A percentile compares a stretch with the other conserved stretches of the same genome.
phyloP scores from a whole-genome alignment of 2,329 filamentous ascomycete genomes.

The Aureobasidium sp. region DNA sequence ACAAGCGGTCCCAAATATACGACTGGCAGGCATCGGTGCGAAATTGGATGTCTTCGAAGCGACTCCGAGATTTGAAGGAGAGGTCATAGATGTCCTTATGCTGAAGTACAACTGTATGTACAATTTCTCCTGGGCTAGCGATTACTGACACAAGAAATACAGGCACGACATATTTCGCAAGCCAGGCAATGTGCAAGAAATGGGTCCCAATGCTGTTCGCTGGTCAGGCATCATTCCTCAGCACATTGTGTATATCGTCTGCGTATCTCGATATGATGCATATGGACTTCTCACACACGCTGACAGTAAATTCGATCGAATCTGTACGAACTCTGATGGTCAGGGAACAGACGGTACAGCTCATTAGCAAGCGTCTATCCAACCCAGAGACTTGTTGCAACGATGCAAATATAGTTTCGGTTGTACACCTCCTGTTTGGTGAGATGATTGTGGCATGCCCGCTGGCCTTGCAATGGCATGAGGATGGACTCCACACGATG shows the following conservation, averaged over 20 bases:
- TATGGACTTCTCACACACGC: conserved; percentile 12
- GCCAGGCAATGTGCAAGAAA: conserved; percentile 20
- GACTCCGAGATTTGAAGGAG: conserved; percentile 4
- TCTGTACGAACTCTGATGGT: conserved; percentile 14
- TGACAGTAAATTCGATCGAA: neutral
- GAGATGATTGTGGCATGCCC: conserved; percentile 27
- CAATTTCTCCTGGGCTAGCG: neutral
- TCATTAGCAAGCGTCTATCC: conserved; percentile 25
- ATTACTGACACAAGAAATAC: neutral
- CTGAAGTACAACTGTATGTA: conserved; percentile 26
- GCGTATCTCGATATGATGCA: conserved; percentile 29
- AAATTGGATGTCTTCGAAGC: conserved; percentile 5
- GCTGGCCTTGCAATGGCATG: conserved; percentile 22
- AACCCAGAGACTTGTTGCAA: conserved; percentile 22
- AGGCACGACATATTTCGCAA: conserved; percentile 25
- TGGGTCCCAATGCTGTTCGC: conserved; percentile 26
- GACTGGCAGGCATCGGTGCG: conserved; percentile 8
- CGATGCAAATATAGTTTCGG: conserved; percentile 27
- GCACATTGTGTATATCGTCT: conserved; percentile 27
- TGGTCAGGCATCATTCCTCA: conserved; percentile 24
- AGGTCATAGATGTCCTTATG: conserved; percentile 20
- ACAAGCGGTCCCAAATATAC: neutral
- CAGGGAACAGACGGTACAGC: conserved; percentile 4
- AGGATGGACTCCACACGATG: conserved; percentile 25
- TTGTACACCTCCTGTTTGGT: conserved; percentile 26